Conservation (phyloP, 805 yeast species). For the Starmerella sp. region DNA sequence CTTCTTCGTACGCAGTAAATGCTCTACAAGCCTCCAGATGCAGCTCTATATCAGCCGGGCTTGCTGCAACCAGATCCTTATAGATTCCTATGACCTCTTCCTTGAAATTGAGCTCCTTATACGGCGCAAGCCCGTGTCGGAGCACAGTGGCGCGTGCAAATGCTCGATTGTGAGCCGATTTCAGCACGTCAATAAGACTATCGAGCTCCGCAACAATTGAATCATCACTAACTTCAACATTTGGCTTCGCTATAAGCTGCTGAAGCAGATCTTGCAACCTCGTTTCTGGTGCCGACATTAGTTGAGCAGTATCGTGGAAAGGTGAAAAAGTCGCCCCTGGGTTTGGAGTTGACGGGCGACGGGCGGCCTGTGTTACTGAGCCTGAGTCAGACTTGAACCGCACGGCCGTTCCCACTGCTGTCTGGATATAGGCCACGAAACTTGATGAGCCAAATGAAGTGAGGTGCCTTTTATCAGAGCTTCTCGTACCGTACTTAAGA, state of each 20-base stretch:
- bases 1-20: slow-evolving; percentile 27
- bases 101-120: neutral
- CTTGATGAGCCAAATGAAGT: no score
- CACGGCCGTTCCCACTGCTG: no score
- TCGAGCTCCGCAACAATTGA: neutral
- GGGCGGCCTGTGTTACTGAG: neutral
- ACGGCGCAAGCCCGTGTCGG: neutral
- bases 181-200: neutral
- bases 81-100: neutral
- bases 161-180: neutral
- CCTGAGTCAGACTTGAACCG: neutral
- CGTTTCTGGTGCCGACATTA: neutral
- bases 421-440: no score
- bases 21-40: slow-evolving; percentile 59
- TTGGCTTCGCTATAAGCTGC: neutral
- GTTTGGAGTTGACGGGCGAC: neutral
- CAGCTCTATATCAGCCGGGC: slow-evolving; percentile 36
- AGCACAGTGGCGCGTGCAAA: neutral
- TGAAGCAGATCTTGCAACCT: neutral
- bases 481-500: no score
- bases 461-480: no score
- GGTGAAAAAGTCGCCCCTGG: neutral
- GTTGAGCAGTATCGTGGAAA: neutral
- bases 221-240: neutral
- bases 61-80: slow-evolving; percentile 24